These are phyloP conservation scores for Xanthoceras sorbifolium DNA, from an alignment of 345 rosid genomes.

Conservation along the genomic window DNA sequence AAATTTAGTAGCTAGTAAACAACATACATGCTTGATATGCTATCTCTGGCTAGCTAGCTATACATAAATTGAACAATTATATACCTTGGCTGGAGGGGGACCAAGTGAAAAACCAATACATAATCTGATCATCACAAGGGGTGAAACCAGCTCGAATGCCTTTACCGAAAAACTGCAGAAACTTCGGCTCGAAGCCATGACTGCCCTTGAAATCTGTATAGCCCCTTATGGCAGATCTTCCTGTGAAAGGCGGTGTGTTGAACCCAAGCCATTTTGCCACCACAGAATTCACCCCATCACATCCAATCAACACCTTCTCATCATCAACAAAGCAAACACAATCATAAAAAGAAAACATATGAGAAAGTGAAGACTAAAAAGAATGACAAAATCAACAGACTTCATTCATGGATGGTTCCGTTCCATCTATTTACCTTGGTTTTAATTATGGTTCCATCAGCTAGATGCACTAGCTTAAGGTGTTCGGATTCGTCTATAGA, in stretches of 20 bases:
- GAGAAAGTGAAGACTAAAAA: neutral
- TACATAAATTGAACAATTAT: neutral
- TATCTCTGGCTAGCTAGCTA: too few relatives aligned
- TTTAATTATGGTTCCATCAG: constrained; percentile 54
- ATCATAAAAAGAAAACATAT: neutral
- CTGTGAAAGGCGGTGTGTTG: constrained; percentile 37
- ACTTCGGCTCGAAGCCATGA: constrained; percentile 38
- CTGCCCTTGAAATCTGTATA: constrained; percentile 33
- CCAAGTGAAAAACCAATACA: constrained; percentile 43
- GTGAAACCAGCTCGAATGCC: constrained; percentile 36
- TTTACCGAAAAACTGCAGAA: constrained; percentile 31
- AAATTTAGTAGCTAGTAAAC: neutral
- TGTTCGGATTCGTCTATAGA: constrained; percentile 57
- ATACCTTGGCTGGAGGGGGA: constrained; percentile 39
- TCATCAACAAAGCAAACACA: constrained; percentile 1
- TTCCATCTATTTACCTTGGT: constrained; percentile 54
- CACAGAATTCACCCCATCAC: constrained; percentile 72
- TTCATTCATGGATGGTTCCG: neutral
- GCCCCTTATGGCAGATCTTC: constrained; percentile 51
- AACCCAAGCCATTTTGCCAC: constrained; percentile 71
- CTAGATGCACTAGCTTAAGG: constrained; percentile 57
- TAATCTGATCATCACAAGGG: constrained; percentile 40
- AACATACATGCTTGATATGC: neutral
- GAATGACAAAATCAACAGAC: neutral
- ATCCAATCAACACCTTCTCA: constrained; percentile 62